Evolutionary conservation across 257 asterid genomes (phyloP).

Genomic region (Solanum dulcamara): DNA sequence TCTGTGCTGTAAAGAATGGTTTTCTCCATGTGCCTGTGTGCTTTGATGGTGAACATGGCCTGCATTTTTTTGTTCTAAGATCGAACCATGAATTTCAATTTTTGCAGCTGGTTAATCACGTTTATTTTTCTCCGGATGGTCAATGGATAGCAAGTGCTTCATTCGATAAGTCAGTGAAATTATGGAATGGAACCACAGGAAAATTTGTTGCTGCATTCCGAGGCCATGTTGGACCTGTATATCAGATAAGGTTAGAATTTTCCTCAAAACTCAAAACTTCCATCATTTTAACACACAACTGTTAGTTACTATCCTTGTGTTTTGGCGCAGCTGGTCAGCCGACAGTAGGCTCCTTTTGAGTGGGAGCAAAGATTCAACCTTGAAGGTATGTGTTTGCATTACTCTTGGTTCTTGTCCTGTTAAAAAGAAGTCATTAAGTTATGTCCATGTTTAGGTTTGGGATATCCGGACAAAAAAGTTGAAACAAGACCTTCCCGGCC

Average conservation of each 20-base stretch:
- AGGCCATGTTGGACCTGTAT: conserved; percentile 95
- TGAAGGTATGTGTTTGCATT: conserved; percentile 45
- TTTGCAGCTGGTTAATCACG: conserved; percentile 90
- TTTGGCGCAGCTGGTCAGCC: conserved; percentile 84
- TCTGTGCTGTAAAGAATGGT: neutral
- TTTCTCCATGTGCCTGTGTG: neutral
- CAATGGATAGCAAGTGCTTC: conserved; percentile 96
- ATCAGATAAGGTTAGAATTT: conserved; percentile 69
- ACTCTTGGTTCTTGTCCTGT: neutral
- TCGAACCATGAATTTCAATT: neutral
- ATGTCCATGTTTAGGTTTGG: conserved; percentile 51
- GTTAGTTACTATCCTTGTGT: conserved; percentile 4
- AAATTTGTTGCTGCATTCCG: conserved; percentile 83
- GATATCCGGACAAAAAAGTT: conserved; percentile 76
- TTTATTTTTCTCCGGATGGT: conserved; percentile 93
- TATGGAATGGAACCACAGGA: conserved; percentile 91
- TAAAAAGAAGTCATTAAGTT: neutral
- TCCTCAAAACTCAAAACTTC: neutral
- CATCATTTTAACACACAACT: neutral
- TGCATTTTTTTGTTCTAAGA: neutral
- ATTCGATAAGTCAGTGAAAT: conserved; percentile 85
- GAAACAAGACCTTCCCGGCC: conserved; percentile 98
- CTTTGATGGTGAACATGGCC: neutral
- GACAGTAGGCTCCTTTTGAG: conserved; percentile 91
- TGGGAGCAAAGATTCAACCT: conserved; percentile 95